Conservation (phyloP, 306 rosid genomes). For the Cucumis hystrix region DNA sequence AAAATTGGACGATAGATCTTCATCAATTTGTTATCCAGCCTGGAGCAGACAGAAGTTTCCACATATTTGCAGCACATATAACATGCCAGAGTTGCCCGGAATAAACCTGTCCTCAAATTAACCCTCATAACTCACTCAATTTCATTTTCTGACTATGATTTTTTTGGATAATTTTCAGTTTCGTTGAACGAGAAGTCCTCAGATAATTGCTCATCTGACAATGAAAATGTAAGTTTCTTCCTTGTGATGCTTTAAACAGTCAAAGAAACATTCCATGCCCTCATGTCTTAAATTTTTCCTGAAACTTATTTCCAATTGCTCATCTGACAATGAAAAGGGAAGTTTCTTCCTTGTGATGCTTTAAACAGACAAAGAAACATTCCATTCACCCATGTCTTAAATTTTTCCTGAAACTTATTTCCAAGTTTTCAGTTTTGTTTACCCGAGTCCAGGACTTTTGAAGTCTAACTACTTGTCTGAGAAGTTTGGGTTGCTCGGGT, state of each 20-base stretch:
- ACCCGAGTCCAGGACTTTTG: not conserved
- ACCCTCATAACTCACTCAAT: not conserved
- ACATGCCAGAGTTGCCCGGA: not conserved
- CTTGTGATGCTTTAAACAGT: not conserved
- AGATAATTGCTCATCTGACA: conserved; percentile 19
- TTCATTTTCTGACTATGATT: not conserved
- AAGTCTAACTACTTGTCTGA: not conserved
- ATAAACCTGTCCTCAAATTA: not conserved
- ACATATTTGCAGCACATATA: not conserved
- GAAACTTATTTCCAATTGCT: conserved; percentile 6
- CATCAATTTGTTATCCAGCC: not conserved
- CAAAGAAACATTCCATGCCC: not conserved
- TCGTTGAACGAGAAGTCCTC: conserved; percentile 24
- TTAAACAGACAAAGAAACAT: not conserved
- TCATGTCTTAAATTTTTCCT: not conserved
- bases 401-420: not conserved
- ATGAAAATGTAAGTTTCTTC: conserved; percentile 39
- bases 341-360: not conserved
- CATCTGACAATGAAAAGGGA: conserved; percentile 40
- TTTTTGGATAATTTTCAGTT: conserved; percentile 39
- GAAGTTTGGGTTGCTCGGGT: not conserved
- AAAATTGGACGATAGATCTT: not conserved
- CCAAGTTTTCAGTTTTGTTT: not conserved
- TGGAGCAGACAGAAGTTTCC: not conserved
- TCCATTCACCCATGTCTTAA: not conserved